These are phyloP conservation scores for Solanum etuberosum DNA, from an alignment of 257 asterid genomes.

Conservation along the genomic window DNA sequence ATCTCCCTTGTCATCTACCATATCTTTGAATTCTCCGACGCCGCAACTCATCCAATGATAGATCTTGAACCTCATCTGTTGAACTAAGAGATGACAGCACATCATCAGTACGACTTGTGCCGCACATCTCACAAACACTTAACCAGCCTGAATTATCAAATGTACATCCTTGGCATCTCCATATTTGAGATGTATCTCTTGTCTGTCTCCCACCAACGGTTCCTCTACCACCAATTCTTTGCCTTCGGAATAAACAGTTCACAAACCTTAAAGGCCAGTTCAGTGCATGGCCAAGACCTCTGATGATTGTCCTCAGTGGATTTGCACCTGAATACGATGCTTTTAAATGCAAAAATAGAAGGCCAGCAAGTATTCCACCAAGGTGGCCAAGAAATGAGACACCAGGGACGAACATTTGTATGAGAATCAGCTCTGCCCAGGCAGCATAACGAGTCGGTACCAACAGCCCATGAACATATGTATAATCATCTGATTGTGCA, in stretches of 20 bases:
- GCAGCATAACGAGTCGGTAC: slow-evolving; percentile 86
- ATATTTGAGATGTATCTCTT: slow-evolving; percentile 14
- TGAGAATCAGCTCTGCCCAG: slow-evolving; percentile 83
- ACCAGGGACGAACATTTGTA: slow-evolving; percentile 84
- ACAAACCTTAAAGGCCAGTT: slow-evolving; percentile 54
- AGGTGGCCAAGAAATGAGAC: slow-evolving; percentile 91
- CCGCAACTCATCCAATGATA: slow-evolving; percentile 50
- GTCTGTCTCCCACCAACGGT: slow-evolving; percentile 21
- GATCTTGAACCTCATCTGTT: slow-evolving; percentile 7
- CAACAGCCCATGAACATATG: slow-evolving; percentile 62
- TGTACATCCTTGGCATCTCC: slow-evolving; percentile 85
- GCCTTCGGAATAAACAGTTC: slow-evolving; percentile 7
- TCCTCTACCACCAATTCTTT: slow-evolving; percentile 46
- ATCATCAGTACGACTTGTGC: slow-evolving; percentile 21
- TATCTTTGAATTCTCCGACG: slow-evolving; percentile 57
- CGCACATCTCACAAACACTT: slow-evolving; percentile 62
- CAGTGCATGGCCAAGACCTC: slow-evolving; percentile 26
- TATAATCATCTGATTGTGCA: slow-evolving; percentile 51
- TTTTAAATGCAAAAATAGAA: slow-evolving; percentile 38
- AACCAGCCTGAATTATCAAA: slow-evolving; percentile 45
- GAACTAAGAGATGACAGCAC: not conserved
- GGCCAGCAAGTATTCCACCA: slow-evolving; percentile 84
- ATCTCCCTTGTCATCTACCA: slow-evolving; percentile 15
- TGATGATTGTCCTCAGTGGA: slow-evolving; percentile 28
- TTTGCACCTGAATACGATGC: slow-evolving; percentile 30